Conservation (phyloP, 2,329 filamentous ascomycete genomes). For the Aspergillus sp. region DNA sequence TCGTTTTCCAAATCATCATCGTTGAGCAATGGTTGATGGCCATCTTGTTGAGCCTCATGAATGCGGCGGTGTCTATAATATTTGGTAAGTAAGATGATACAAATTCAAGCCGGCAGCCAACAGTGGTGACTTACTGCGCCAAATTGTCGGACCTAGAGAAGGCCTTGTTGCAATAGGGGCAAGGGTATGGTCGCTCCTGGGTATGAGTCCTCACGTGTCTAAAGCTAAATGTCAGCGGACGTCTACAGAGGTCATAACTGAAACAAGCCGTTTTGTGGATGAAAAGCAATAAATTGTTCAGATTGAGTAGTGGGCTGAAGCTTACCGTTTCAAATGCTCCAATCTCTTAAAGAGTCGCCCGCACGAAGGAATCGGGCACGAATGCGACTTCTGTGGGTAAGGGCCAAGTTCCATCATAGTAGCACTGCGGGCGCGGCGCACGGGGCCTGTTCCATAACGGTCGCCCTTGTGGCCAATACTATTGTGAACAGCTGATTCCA, state of each 20-base stretch:
- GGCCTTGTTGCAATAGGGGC: slow-evolving; percentile 96
- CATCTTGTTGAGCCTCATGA: slow-evolving; percentile 72
- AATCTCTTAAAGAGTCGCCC: slow-evolving; percentile 97
- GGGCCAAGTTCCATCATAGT: slow-evolving; percentile 96
- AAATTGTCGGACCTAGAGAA: slow-evolving; percentile 99
- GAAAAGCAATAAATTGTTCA: slow-evolving; percentile 17
- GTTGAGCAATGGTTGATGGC: slow-evolving; percentile 46
- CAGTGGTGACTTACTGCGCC: slow-evolving; percentile 71
- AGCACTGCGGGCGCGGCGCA: slow-evolving; percentile 86
- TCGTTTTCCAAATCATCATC: slow-evolving; percentile 89
- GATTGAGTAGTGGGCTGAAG: slow-evolving; percentile 27
- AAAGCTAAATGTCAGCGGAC: slow-evolving; percentile 53
- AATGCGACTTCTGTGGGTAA: slow-evolving; percentile 97
- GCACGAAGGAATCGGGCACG: slow-evolving; percentile 97
- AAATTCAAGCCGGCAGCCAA: background rate
- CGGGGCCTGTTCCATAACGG: slow-evolving; percentile 62
- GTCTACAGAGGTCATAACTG: slow-evolving; percentile 46
- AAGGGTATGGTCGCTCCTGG: slow-evolving; percentile 97
- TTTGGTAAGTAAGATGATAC: slow-evolving; percentile 34
- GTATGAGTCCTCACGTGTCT: slow-evolving; percentile 99
- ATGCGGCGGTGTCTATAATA: slow-evolving; percentile 65
- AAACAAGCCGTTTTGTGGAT: slow-evolving; percentile 29
- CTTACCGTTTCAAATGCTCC: slow-evolving; percentile 98
- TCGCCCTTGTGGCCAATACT: slow-evolving; percentile 60
- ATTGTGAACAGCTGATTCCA: slow-evolving; percentile 54